Evolutionary conservation across 2,329 filamentous ascomycete genomes (phyloP), one percentile per base, ranked within the genome.

Genomic region (Pseudogymnoascus sp.): DNA sequence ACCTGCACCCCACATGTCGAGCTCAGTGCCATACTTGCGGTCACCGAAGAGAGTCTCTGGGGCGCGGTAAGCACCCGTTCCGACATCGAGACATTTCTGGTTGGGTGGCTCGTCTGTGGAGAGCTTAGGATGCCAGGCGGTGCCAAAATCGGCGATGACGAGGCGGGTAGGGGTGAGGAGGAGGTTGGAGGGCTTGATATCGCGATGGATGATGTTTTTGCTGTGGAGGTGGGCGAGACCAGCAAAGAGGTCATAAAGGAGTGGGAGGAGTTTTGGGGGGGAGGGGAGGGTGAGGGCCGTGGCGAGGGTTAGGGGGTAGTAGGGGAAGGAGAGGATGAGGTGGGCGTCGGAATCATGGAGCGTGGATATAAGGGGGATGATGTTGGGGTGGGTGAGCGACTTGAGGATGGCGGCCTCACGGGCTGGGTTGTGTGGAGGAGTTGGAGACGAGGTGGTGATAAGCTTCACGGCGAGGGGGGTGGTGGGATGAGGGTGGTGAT

Each of bases 141-240:
- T 95, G 60, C 94, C 93, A 76, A 99, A 97, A 74, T 99, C 94
- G 36, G 91, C 86, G 9, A 59, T 36, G 9, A 36, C 36, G 2
- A 99, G 80, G 68, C 87, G 89, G 3, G 90, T 90, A 4, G 91
- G 89, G 5, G 82, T 77, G 52, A 96, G 81, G 7, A 97, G 79
- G 36, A 99, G 82, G 61, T 96, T 96, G 0, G 91, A 92, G 0
- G 94, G 94, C 71, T 99, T 99, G 72, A 99, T 79, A 71, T 99
- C 94, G 62, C 94, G 87, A 73, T 99, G 94, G 62, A 99, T 88
- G 63, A 99, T 92, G 6, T 85, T 88, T 23, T 84, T 76, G 6
- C 74, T 68, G 72, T 99, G 94, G 2, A 97, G 79, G 68, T 89
- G 82, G 1, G 76, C 77, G 2, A 99, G 81, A 3, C 85, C 92